phyloP scores from a whole-genome alignment of 257 asterid genomes.

The Asclepias syriaca region DNA sequence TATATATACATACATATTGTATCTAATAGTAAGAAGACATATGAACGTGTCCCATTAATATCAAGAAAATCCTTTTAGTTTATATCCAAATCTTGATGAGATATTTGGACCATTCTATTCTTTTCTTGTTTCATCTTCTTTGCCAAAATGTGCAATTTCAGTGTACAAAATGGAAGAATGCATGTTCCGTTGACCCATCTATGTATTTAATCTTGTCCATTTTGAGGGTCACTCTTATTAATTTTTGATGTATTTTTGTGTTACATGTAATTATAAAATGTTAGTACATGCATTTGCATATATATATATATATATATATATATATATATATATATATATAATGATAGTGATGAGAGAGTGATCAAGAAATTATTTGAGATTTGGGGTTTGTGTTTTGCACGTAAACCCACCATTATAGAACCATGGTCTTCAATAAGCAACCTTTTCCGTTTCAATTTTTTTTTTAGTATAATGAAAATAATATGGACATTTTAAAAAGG shows the following conservation, averaged over 20 bases:
- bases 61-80: not conserved
- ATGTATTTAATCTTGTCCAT: not conserved
- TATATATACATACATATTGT: not conserved
- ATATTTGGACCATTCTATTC: not conserved
- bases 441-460: too few species aligned
- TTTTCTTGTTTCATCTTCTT: not conserved
- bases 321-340: too few species aligned
- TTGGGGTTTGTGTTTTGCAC: constrained; percentile 27
- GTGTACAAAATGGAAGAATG: not conserved
- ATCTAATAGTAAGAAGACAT: not conserved
- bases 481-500: too few species aligned
- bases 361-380: constrained; percentile 4
- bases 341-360: constrained; percentile 5
- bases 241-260: too few species aligned
- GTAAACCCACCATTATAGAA: constrained; percentile 7
- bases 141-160: not conserved
- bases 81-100: not conserved
- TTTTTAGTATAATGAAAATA: too few species aligned
- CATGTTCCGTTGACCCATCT: constrained; percentile 8
- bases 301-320: too few species aligned
- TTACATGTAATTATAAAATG: not conserved
- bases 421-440: constrained; percentile 5
- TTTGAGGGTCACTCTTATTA: not conserved
- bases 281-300: not conserved
- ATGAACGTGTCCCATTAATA: not conserved